Conservation (phyloP, 164 flowering plant species). For the Aristolochia californica region DNA sequence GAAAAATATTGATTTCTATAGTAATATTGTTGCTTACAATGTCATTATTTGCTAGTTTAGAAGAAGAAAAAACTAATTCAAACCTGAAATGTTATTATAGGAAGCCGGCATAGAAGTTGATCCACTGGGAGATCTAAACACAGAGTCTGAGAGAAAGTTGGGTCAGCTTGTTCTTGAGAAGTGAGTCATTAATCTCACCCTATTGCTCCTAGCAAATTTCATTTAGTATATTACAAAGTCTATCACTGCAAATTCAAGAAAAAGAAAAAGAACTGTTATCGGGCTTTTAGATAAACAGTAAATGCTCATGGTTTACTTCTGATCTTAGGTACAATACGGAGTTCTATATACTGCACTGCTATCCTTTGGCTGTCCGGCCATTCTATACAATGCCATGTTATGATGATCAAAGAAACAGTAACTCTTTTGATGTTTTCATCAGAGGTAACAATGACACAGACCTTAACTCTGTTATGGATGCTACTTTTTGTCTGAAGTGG, state of each 20-base stretch:
- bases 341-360: conserved; percentile 85
- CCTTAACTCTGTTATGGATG: no score
- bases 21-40: no score
- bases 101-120: conserved; percentile 81
- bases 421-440: conserved; percentile 96
- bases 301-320: not conserved
- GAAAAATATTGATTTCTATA: no score
- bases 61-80: no score
- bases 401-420: conserved; percentile 63
- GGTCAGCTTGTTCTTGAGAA: conserved; percentile 82
- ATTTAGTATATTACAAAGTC: no score
- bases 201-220: not conserved
- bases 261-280: not conserved
- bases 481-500: no score
- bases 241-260: no score
- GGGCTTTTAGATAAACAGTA: not conserved
- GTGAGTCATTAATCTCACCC: conserved; percentile 26
- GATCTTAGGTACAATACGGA: conserved; percentile 73
- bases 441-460: conserved; percentile 39
- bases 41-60: no score
- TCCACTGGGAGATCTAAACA: conserved; percentile 84
- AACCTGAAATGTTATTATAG: conserved; percentile 28
- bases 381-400: conserved; percentile 94
- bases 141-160: conserved; percentile 77
- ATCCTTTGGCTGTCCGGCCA: conserved; percentile 84